These are phyloP conservation scores for Sporisorium scitamineum DNA, from an alignment of 1,284 basidiomycete genomes.

Conservation along the genomic window DNA sequence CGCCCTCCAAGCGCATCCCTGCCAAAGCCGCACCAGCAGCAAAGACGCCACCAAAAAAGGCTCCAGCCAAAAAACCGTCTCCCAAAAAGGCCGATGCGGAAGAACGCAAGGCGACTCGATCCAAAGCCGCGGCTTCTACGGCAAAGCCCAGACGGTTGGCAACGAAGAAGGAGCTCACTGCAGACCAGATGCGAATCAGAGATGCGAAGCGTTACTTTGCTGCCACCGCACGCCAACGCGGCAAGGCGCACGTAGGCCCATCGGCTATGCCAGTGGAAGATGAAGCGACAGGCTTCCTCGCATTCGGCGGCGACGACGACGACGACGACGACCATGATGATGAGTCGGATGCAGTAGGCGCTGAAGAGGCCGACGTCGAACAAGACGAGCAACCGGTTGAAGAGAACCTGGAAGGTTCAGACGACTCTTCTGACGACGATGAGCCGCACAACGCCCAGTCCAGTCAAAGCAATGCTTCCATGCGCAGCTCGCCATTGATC, in stretches of 20 bases:
- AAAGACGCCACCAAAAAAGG: slow-evolving; percentile 8
- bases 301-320: slow-evolving; percentile 24
- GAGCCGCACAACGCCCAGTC: slow-evolving; percentile 1
- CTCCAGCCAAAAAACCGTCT: not conserved
- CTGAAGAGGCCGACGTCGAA: slow-evolving; percentile 4
- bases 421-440: slow-evolving; percentile 31
- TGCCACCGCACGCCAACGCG: not conserved
- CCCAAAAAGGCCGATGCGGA: not conserved
- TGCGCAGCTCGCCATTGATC: not conserved
- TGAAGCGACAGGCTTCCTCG: slow-evolving; percentile 31
- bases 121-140: not conserved
- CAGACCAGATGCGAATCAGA: slow-evolving; percentile 16
- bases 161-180: slow-evolving; percentile 2
- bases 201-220: slow-evolving; percentile 35
- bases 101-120: not conserved
- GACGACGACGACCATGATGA: slow-evolving; percentile 13
- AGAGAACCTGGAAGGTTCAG: slow-evolving; percentile 3
- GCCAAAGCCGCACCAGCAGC: not conserved
- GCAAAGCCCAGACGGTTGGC: slow-evolving; percentile 1
- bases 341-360: not conserved
- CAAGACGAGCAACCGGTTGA: not conserved
- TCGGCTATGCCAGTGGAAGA: slow-evolving; percentile 40
- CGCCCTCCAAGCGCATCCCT: slow-evolving; percentile 8
- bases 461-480: not conserved
- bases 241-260: slow-evolving; percentile 6